A percentile compares a stretch with the other conserved stretches of the same genome.
Conservation (phyloP, 2,329 filamentous ascomycete species). For the Colletotrichum zoysiae region DNA sequence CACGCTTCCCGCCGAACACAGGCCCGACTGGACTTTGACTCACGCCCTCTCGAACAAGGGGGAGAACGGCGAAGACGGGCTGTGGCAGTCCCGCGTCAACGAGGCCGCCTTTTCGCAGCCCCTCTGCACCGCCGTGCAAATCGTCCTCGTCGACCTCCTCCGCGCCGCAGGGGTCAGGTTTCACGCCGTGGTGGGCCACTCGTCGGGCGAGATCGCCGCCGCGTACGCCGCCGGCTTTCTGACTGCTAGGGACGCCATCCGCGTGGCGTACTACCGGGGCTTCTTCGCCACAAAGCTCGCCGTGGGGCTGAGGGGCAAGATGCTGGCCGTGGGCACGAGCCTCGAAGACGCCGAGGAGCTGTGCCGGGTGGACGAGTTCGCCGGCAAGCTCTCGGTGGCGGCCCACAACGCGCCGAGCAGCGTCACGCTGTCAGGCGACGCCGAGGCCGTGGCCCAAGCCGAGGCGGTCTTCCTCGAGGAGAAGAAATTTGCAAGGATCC, state of each 20-base stretch:
- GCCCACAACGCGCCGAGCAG: conserved; percentile 44
- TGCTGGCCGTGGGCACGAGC: conserved; percentile 45
- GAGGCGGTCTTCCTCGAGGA: conserved; percentile 42
- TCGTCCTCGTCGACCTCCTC: conserved; percentile 47
- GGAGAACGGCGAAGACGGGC: conserved; percentile 4
- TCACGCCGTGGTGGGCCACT: conserved; percentile 59
- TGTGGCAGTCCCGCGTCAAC: conserved; percentile 42
- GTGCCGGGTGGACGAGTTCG: conserved; percentile 17
- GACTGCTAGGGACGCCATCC: conserved; percentile 44
- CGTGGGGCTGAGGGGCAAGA: conserved; percentile 36
- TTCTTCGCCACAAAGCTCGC: conserved; percentile 9
- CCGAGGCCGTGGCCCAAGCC: conserved; percentile 45
- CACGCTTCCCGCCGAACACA: not conserved
- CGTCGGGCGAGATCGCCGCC: conserved; percentile 63
- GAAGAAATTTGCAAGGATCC: conserved; percentile 42
- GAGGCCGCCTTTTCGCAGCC: conserved; percentile 34
- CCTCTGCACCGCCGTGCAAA: conserved; percentile 26
- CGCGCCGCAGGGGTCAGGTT: conserved; percentile 50
- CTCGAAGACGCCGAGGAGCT: conserved; percentile 39
- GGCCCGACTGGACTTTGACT: conserved; percentile 36
- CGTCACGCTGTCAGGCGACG: conserved; percentile 48
- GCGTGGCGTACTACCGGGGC: conserved; percentile 45
- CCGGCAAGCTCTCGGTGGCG: conserved; percentile 44
- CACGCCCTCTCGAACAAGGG: conserved; percentile 40
- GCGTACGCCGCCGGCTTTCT: conserved; percentile 63